These are phyloP conservation scores for Chalciporus pseudorubinellus DNA, from an alignment of 768 basidiomycete genomes.

Conservation along the genomic window DNA sequence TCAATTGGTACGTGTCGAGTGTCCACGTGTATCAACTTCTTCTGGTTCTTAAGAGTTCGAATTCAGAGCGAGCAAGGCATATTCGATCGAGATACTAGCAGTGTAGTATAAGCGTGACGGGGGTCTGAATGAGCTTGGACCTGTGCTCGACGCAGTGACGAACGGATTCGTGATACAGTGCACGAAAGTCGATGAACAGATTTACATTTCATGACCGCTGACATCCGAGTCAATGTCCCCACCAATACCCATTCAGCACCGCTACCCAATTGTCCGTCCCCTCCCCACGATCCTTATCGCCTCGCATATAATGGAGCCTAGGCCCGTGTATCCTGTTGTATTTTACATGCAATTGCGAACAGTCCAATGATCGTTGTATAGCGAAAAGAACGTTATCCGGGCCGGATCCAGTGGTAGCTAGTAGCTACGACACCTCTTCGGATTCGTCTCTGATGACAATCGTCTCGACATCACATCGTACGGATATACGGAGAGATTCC, in stretches of 20 bases:
- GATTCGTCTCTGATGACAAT: conserved; percentile 9
- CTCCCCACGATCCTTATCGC: conserved; percentile 16
- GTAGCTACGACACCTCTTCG: neutral
- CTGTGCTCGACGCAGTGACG: no score
- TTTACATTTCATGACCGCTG: conserved; percentile 19
- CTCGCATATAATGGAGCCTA: no score
- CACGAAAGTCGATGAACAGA: conserved; percentile 38
- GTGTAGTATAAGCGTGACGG: no score
- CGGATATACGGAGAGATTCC: conserved; percentile 2
- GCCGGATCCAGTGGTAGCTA: neutral
- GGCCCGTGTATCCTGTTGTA: conserved; percentile 7
- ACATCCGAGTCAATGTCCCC: neutral
- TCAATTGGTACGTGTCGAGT: no score
- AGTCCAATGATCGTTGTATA: no score
- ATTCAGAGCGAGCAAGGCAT: no score
- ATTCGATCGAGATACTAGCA: no score
- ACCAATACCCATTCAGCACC: neutral
- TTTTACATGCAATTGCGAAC: conserved; percentile 8
- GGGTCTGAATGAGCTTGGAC: no score
- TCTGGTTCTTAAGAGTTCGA: no score
- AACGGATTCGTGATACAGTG: no score
- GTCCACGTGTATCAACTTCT: no score
- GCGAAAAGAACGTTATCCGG: no score
- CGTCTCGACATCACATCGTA: conserved; percentile 21
- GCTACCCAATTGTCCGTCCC: conserved; percentile 3